Evolutionary conservation across 2,329 filamentous ascomycete genomes (phyloP).

Genomic region (Monosporascus sp.): DNA sequence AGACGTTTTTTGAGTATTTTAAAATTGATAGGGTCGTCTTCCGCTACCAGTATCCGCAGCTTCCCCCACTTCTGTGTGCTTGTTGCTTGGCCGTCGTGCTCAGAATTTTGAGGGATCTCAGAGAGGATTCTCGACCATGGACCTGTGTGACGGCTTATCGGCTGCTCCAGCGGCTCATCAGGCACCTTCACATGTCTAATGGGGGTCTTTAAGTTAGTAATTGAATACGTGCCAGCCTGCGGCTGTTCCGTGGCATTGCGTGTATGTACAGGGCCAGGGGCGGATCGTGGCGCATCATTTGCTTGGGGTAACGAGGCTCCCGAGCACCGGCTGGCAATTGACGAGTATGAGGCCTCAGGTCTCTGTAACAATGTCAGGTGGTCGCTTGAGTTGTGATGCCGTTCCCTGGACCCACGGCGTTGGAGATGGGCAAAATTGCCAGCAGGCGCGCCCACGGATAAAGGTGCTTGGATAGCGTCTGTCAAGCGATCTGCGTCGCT

Average conservation of each 20-base stretch:
- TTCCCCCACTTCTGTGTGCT: conserved; percentile 15
- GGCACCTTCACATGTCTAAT: conserved; percentile 43
- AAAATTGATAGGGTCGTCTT: conserved; percentile 85
- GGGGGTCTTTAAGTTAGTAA: conserved; percentile 40
- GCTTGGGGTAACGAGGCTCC: background rate
- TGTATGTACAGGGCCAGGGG: background rate
- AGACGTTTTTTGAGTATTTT: conserved; percentile 74
- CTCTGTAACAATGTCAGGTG: conserved; percentile 9
- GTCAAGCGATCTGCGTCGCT: conserved; percentile 68
- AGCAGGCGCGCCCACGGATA: conserved; percentile 35
- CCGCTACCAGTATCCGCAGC: conserved; percentile 69
- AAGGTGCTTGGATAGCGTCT: conserved; percentile 62
- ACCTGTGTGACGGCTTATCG: conserved; percentile 22
- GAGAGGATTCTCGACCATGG: conserved; percentile 32
- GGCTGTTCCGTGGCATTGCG: conserved; percentile 9
- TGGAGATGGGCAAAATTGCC: conserved; percentile 7
- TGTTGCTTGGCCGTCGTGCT: background rate
- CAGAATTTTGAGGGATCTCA: conserved; percentile 27
- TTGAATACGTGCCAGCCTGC: conserved; percentile 30
- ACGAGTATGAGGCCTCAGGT: background rate
- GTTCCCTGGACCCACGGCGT: conserved; percentile 14
- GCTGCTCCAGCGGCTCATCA: conserved; percentile 37
- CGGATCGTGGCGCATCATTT: background rate
- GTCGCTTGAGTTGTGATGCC: conserved; percentile 2
- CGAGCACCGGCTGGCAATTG: background rate